Evolutionary conservation across 2,329 filamentous ascomycete genomes (phyloP), one percentile per base, ranked within the genome.

Genomic region (Emergomyces orientalis): DNA sequence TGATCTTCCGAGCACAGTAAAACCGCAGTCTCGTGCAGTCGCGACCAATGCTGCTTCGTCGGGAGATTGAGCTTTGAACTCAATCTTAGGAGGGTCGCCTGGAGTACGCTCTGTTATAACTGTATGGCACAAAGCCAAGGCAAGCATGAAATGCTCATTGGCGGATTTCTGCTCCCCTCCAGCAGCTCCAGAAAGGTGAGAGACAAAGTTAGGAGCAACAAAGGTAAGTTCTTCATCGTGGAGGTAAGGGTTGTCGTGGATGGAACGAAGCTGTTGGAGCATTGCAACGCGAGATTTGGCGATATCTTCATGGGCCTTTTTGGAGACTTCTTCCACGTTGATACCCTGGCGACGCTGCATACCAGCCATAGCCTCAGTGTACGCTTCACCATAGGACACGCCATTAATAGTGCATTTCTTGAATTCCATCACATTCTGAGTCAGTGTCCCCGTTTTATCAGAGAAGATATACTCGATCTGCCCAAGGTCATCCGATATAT

Each of bases 381-480:
- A 99, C 0, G 94, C 94, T 77, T 99, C 94, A 65, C 95, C 94
- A 69, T 99, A 99, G 0, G 92, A 87, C 64, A 94, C 85, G n/a
- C 93, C 93, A 71, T 97, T 97, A 76, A 99, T 88, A 0, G 92
- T 96, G 62, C 89, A 91, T 76, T 99, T 99, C 76, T 97, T 99
- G 84, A 97, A 99, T 75, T 99, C 95, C 94, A 96, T 96, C 61
- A 95, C 89, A 73, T 96, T 96, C 71, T 95, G 90, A 0, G 90
- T 96, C 67, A 96, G 78, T 2, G 90, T 96, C 63, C 90, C 90
- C 0, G 90, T 96, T 77, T 96, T 96, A 80, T 96, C 90, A 0
- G 90, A 97, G 76, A 99, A 99, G 68, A 99, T 96, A 79, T 97
- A 99, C 76, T 97, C 94, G 66, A 99, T 96, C 77, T 99, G 94